Conservation (phyloP, 116 monocot genomes). For the Trichopus zeylanicus region DNA sequence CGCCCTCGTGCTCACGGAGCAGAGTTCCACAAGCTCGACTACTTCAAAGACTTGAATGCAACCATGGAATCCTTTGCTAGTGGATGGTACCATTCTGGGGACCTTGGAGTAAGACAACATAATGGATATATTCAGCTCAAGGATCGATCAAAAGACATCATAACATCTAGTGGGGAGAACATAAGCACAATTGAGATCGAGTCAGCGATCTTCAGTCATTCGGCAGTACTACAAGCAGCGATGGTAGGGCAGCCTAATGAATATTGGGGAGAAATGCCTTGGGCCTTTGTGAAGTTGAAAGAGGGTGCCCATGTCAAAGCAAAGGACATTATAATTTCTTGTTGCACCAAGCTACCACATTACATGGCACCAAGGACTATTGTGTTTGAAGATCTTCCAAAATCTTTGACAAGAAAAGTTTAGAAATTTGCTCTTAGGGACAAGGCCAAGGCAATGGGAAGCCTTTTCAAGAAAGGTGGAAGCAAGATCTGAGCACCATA, state of each 20-base stretch:
- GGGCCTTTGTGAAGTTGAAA: conserved; percentile 75
- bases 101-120: conserved; percentile 52
- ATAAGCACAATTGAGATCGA: conserved; percentile 87
- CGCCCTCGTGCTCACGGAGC: too few species aligned
- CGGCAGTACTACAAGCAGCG: conserved; percentile 58
- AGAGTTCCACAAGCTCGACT: too few species aligned
- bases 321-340: conserved; percentile 56
- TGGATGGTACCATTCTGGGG: conserved; percentile 74
- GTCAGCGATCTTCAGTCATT: conserved; percentile 51
- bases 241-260: conserved; percentile 68
- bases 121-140: conserved; percentile 74
- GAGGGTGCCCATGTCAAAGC: conserved; percentile 21
- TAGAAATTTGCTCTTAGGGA: conserved; percentile 69
- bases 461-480: conserved; percentile 4
- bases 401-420: conserved; percentile 70
- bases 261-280: conserved; percentile 70
- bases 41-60: conserved; percentile 51
- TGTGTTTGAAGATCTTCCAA: conserved; percentile 57
- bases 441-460: conserved; percentile 53
- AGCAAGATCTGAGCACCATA: conserved; percentile 35
- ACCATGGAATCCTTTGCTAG: conserved; percentile 44
- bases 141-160: conserved; percentile 71
- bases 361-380: conserved; percentile 61
- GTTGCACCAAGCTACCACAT: conserved; percentile 41
- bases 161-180: conserved; percentile 83